These are phyloP conservation scores for Sporothrix phasma DNA, from an alignment of 2,329 filamentous ascomycete species.

Conservation along the genomic window DNA sequence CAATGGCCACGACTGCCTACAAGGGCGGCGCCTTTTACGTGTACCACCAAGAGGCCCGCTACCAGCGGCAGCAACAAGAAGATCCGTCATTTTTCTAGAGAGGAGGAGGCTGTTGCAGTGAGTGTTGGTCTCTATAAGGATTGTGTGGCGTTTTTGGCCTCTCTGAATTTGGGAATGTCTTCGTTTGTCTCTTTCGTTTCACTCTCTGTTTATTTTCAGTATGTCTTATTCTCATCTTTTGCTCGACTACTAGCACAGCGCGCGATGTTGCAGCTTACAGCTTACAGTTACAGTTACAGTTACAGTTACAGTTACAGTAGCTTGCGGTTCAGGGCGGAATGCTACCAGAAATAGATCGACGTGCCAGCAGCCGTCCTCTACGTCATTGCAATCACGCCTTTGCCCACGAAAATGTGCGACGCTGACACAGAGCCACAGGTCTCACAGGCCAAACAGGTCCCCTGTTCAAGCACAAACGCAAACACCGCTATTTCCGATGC, in stretches of 20 bases:
- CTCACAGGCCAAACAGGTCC: background rate
- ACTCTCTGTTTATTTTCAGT: too few species aligned
- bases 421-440: background rate
- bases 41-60: constrained; percentile 1
- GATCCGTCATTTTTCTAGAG: background rate
- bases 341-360: background rate
- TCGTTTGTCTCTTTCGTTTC: background rate
- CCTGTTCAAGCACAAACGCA: background rate
- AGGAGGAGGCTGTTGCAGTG: background rate
- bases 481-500: background rate
- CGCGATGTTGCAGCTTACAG: background rate
- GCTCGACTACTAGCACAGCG: background rate
- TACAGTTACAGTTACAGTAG: too few species aligned
- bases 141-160: background rate
- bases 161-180: background rate
- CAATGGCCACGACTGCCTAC: constrained; percentile 10
- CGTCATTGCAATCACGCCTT: constrained; percentile 8
- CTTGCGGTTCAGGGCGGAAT: background rate
- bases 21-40: constrained; percentile 11
- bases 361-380: background rate
- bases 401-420: background rate
- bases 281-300: too few species aligned
- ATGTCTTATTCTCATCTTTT: background rate
- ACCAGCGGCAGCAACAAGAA: constrained; percentile 10
- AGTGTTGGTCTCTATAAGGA: too few species aligned